A percentile compares a stretch with the other conserved stretches of the same genome.
These are phyloP conservation scores for Graphiopsis chlorocephala DNA, from an alignment of 2,329 filamentous ascomycete genomes.

Conservation along the genomic window DNA sequence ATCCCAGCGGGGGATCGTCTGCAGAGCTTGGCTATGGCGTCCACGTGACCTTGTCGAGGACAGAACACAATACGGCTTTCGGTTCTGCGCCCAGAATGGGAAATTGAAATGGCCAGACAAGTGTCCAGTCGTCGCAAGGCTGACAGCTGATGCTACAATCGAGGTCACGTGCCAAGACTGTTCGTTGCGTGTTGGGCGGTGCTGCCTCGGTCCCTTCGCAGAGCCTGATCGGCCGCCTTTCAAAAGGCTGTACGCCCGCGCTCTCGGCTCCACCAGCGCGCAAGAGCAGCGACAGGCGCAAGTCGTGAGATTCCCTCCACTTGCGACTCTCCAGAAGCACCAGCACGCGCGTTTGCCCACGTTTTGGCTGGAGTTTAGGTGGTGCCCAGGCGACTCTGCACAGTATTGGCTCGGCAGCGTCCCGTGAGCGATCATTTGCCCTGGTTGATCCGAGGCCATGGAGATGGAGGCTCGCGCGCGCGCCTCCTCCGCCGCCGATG, in stretches of 20 bases:
- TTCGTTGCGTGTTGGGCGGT: neutral
- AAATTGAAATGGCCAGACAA: neutral
- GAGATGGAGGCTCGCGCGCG: constrained; percentile 14
- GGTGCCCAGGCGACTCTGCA: constrained; percentile 8
- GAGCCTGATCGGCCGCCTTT: neutral
- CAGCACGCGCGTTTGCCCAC: constrained; percentile 9
- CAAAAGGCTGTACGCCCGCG: constrained; percentile 5
- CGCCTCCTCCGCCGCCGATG: constrained; percentile 17
- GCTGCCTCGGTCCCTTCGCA: neutral
- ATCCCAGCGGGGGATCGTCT: neutral
- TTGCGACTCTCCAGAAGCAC: constrained; percentile 2
- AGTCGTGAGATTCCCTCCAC: constrained; percentile 13
- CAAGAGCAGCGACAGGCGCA: neutral
- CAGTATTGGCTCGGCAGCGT: constrained; percentile 13
- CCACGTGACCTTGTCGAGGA: neutral
- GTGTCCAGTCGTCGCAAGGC: neutral
- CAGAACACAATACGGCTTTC: neutral
- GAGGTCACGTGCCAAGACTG: neutral
- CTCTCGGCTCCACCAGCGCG: constrained; percentile 9
- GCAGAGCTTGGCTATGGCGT: neutral
- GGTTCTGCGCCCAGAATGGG: neutral
- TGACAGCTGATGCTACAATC: neutral
- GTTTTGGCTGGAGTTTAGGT: constrained; percentile 7
- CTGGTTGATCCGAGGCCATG: constrained; percentile 1
- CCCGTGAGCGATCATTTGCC: neutral